Evolutionary conservation across 495 filamentous ascomycete genomes (phyloP), one percentile per base, ranked within the genome.

Genomic region (Xylaria scruposa): DNA sequence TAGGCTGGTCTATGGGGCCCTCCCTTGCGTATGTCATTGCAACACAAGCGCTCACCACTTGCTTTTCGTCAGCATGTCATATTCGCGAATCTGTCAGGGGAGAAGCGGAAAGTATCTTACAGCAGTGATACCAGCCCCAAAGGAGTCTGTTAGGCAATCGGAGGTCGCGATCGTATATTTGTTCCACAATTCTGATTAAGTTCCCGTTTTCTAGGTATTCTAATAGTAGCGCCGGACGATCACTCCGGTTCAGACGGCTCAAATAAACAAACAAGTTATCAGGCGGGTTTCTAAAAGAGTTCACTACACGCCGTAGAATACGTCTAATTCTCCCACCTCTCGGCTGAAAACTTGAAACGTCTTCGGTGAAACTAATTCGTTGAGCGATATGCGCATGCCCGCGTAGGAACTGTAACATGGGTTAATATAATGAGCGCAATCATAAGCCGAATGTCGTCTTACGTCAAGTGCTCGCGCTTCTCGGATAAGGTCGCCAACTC

Each of bases 11-110:
- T 36, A 1, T 5, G 17, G 24, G 40, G 13, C 26, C 38, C 10
- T 33, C n/a, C 26, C 42, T 64, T 19, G 2, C 3, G 26, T 64
- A 64, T 64, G 61, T 64, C 61, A 64, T 64, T 49, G 40, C 61
- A 31, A 64, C 61, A 64, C 61, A 64, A 10, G 61, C 61, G 61
- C 61, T 64, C 42, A 64, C 61, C 61, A 64, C 61, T 64, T 64
- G 42, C 15, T 64, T 49, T 47, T 64, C 49, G 61, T 64, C 61
- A 64, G 61, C 61, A 64, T 2, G 9, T 47, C 26, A 47, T 64
- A 47, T 31, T 31, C 40, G 42, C 10, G 29, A 46, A 33, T 49
- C 21, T 29, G 12, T 29, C 29, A 36, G 60, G 10, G 10, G n/a
- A 62, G 40, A 42, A 29, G 26, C 8, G 61, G 10, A 19, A 17